Conservation (phyloP, 1,284 basidiomycete species). For the Singerocomus inundabilis region DNA sequence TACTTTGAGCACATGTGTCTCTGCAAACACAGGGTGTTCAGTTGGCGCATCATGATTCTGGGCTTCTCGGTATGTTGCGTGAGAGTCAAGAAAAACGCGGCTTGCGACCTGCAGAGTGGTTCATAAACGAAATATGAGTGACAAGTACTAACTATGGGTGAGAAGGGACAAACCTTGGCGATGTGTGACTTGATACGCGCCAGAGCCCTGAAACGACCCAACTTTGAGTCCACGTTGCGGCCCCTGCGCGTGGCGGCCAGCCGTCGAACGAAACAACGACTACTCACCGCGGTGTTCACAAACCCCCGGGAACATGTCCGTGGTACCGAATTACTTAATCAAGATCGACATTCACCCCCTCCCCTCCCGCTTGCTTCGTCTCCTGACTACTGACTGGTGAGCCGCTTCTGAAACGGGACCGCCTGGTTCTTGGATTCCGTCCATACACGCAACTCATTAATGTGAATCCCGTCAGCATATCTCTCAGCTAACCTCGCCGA, state of each 20-base stretch:
- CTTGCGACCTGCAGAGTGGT: constrained; percentile 27
- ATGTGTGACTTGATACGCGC: constrained; percentile 32
- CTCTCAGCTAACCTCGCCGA: background rate
- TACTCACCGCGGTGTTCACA: constrained; percentile 15
- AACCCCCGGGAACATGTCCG: too few species aligned
- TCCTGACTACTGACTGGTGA: too few species aligned
- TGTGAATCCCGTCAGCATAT: constrained; percentile 6
- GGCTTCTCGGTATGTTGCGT: constrained; percentile 37
- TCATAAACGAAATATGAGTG: constrained; percentile 31
- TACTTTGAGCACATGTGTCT: constrained; percentile 32
- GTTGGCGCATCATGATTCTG: constrained; percentile 30
- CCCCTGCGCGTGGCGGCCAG: constrained; percentile 26
- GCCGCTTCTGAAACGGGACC: constrained; percentile 1
- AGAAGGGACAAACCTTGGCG: constrained; percentile 21
- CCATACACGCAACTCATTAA: constrained; percentile 5
- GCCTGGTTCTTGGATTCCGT: background rate
- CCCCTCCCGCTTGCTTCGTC: too few species aligned
- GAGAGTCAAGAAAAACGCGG: constrained; percentile 38
- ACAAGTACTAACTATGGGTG: constrained; percentile 18
- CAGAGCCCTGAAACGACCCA: constrained; percentile 20
- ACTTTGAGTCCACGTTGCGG: constrained; percentile 27
- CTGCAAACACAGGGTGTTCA: constrained; percentile 28
- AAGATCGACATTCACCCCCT: constrained; percentile 25
- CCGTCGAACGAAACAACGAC: constrained; percentile 1
- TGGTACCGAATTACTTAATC: constrained; percentile 25